phyloP scores from a whole-genome alignment of 140 eudicot species.

The Flaveria floridana region DNA sequence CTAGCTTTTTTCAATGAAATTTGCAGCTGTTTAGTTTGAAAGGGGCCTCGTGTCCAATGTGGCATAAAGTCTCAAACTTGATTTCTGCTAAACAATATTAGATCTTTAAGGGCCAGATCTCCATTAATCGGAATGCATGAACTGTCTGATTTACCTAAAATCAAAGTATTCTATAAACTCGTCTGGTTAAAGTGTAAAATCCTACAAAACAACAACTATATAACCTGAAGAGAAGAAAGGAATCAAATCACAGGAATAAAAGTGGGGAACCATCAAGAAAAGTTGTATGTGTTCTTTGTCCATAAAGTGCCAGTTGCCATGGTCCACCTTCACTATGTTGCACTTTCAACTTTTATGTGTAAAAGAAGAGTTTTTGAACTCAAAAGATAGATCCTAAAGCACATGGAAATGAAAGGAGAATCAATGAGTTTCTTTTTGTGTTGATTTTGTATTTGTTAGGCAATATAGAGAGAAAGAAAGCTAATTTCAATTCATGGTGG shows the following conservation, averaged over 20 bases:
- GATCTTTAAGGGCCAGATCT: not conserved
- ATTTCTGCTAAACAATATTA: not conserved
- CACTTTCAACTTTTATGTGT: constrained; percentile 35
- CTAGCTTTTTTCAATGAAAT: too few relatives aligned
- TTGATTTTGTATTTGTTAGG: constrained; percentile 28
- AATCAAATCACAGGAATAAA: constrained; percentile 30
- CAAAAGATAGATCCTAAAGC: constrained; percentile 34
- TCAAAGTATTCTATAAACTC: not conserved
- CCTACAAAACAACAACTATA: not conserved
- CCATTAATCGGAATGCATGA: not conserved
- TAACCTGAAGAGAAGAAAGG: constrained; percentile 24
- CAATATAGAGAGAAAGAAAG: constrained; percentile 30
- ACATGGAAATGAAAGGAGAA: constrained; percentile 37
- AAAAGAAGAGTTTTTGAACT: constrained; percentile 29
- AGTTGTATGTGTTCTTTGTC: constrained; percentile 25
- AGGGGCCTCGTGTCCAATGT: not conserved
- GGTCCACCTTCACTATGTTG: constrained; percentile 30
- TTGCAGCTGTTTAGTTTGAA: too few relatives aligned
- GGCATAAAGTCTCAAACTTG: not conserved
- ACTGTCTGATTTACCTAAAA: not conserved
- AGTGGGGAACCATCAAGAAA: constrained; percentile 28
- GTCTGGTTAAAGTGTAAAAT: not conserved
- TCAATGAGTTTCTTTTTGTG: constrained; percentile 25
- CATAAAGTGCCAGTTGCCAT: constrained; percentile 32
- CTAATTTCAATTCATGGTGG: constrained; percentile 20